A percentile compares a stretch with the other conserved stretches of the same genome.
Evolutionary conservation across 805 yeast species (phyloP).

Genomic region (Brettanomyces bruxellensis): DNA sequence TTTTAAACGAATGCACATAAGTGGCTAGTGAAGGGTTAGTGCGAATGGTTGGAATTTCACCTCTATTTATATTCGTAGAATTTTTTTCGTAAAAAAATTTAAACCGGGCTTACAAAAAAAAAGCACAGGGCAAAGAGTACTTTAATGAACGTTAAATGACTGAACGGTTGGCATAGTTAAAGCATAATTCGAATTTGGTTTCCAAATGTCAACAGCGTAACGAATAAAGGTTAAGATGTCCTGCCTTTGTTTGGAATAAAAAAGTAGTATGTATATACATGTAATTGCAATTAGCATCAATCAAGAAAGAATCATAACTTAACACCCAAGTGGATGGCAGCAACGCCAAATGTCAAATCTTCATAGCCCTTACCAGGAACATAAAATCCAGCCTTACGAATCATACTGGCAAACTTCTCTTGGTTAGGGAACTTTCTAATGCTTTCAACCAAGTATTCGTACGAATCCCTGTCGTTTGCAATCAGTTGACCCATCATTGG

Average conservation of each 20-base stretch:
- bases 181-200: too few relatives aligned
- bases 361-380: conserved; percentile 90
- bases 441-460: conserved; percentile 92
- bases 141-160: too few relatives aligned
- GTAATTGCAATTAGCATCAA: conserved; percentile 4
- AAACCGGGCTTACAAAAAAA: background rate
- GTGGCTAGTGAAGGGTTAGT: too few relatives aligned
- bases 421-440: conserved; percentile 88
- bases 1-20: too few relatives aligned
- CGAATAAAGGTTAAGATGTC: too few relatives aligned
- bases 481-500: conserved; percentile 95
- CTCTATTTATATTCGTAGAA: too few relatives aligned
- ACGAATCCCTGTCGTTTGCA: conserved; percentile 92
- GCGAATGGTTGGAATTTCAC: too few relatives aligned
- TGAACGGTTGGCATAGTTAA: too few relatives aligned
- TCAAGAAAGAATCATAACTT: conserved; percentile 44
- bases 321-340: conserved; percentile 93
- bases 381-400: conserved; percentile 89
- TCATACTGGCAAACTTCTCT: conserved; percentile 85
- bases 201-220: too few relatives aligned
- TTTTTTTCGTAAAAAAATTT: too few relatives aligned
- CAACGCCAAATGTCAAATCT: conserved; percentile 87
- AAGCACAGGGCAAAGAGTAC: background rate
- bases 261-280: background rate
- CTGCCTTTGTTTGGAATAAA: too few relatives aligned